A percentile compares a stretch with the other conserved stretches of the same genome.
These are phyloP conservation scores for Gaertneriomyces semiglobifer DNA, from an alignment of 192 early-diverging fungal genomes.

Conservation along the genomic window DNA sequence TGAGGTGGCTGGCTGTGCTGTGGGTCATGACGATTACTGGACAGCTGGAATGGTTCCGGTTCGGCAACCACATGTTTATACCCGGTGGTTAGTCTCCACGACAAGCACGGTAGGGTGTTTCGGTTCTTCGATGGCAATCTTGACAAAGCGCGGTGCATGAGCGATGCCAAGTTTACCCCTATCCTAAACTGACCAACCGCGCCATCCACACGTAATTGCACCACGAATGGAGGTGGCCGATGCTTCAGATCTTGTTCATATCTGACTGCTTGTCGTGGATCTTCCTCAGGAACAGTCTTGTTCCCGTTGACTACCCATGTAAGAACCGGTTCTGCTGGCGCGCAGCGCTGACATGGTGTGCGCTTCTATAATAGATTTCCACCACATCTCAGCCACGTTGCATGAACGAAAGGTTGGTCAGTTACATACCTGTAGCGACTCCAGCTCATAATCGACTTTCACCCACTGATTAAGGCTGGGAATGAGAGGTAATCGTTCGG, in stretches of 20 bases:
- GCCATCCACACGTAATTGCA: slow-evolving; percentile 26
- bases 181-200: slow-evolving; percentile 29
- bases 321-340: slow-evolving; percentile 36
- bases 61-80: neutral
- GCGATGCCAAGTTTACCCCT: slow-evolving; percentile 38
- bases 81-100: slow-evolving; percentile 34
- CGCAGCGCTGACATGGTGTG: slow-evolving; percentile 38
- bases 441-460: slow-evolving; percentile 20
- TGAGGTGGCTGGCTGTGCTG: slow-evolving; percentile 38
- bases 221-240: slow-evolving; percentile 39
- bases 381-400: neutral
- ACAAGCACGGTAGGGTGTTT: slow-evolving; percentile 10
- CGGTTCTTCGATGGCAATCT: slow-evolving; percentile 12
- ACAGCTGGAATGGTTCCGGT: slow-evolving; percentile 19
- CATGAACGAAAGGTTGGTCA: neutral
- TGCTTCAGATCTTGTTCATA: slow-evolving; percentile 46
- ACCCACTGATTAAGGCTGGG: slow-evolving; percentile 35
- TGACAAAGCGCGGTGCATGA: slow-evolving; percentile 40
- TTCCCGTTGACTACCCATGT: slow-evolving; percentile 32
- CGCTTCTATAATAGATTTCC: neutral
- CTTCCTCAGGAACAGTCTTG: slow-evolving; percentile 33
- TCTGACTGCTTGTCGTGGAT: slow-evolving; percentile 36
- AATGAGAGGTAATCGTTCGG: slow-evolving; percentile 31
- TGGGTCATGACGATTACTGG: slow-evolving; percentile 34
- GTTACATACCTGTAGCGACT: slow-evolving; percentile 3